Conservation (phyloP, 1,284 basidiomycete species). For the Heimioporus retisporus region DNA sequence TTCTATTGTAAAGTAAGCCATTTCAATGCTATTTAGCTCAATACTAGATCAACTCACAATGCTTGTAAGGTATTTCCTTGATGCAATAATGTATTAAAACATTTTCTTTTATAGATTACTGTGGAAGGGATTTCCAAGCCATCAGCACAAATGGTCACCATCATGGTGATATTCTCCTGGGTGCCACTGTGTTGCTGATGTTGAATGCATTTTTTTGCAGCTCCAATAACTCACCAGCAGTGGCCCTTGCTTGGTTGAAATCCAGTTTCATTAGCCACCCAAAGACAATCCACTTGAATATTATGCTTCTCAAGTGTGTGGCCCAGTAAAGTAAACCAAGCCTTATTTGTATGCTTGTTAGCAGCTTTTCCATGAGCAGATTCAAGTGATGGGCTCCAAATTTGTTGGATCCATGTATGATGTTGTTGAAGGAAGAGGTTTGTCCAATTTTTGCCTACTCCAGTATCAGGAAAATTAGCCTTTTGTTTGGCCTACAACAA, state of each 20-base stretch:
- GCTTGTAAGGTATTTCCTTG: background rate
- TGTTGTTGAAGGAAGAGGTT: background rate
- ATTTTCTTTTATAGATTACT: background rate
- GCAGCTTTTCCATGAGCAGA: background rate
- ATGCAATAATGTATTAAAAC: background rate
- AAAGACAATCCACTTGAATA: background rate
- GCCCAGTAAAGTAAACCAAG: slow-evolving; percentile 6
- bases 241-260: slow-evolving; percentile 5
- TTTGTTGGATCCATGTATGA: background rate
- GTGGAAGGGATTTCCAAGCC: background rate
- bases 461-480: background rate
- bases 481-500: background rate
- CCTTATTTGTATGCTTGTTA: slow-evolving; percentile 7
- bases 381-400: slow-evolving; percentile 3
- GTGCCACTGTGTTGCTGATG: slow-evolving; percentile 1
- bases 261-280: slow-evolving; percentile 3
- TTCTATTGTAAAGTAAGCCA: no score
- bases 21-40: no score
- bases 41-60: background rate
- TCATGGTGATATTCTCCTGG: slow-evolving; percentile 14
- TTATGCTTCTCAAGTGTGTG: background rate
- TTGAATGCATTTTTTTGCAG: background rate
- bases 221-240: background rate
- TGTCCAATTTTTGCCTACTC: background rate
- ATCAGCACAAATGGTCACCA: slow-evolving; percentile 16